These are phyloP conservation scores for Colletotrichum coccodes DNA, from an alignment of 2,329 filamentous ascomycete species.

Conservation along the genomic window DNA sequence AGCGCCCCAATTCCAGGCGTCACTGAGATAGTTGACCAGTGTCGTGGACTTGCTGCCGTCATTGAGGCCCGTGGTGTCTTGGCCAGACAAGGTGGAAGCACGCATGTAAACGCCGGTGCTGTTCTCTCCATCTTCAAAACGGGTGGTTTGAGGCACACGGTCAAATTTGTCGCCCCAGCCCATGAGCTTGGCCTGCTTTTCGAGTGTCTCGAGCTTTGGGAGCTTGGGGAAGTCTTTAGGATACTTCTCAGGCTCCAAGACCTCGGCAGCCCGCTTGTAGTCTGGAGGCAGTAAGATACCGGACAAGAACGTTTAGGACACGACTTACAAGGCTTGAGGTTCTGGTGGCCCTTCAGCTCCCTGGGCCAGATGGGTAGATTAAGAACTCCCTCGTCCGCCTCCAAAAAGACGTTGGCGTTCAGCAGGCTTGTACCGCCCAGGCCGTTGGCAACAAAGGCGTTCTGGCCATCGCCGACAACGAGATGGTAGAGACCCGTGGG, in stretches of 20 bases:
- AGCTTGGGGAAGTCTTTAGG: conserved; percentile 66
- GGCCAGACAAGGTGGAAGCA: conserved; percentile 67
- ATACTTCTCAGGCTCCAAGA: conserved; percentile 69
- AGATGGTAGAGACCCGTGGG: conserved; percentile 56
- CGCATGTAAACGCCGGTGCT: conserved; percentile 71
- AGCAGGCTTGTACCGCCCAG: conserved; percentile 75
- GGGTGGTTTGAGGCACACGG: conserved; percentile 69
- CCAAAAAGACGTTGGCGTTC: conserved; percentile 74
- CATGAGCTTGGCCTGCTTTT: conserved; percentile 64
- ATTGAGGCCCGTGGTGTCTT: conserved; percentile 72
- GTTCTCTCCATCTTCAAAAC: conserved; percentile 69
- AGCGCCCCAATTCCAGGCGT: conserved; percentile 78
- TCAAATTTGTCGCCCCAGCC: conserved; percentile 64
- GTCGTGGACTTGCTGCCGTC: conserved; percentile 76
- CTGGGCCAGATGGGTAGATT: conserved; percentile 66
- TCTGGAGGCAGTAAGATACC: conserved; percentile 48
- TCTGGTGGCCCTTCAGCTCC: conserved; percentile 57
- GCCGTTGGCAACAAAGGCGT: conserved; percentile 51
- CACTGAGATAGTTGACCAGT: conserved; percentile 72
- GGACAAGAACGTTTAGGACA: too few relatives aligned
- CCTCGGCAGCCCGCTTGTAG: conserved; percentile 63
- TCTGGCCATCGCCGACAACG: conserved; percentile 54
- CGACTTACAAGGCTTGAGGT: conserved; percentile 60
- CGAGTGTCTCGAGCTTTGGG: conserved; percentile 66
- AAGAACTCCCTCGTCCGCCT: conserved; percentile 65